A percentile compares a stretch with the other conserved stretches of the same genome.
Conservation (phyloP, 2,329 filamentous ascomycete genomes). For the Paecilomyces sp. region DNA sequence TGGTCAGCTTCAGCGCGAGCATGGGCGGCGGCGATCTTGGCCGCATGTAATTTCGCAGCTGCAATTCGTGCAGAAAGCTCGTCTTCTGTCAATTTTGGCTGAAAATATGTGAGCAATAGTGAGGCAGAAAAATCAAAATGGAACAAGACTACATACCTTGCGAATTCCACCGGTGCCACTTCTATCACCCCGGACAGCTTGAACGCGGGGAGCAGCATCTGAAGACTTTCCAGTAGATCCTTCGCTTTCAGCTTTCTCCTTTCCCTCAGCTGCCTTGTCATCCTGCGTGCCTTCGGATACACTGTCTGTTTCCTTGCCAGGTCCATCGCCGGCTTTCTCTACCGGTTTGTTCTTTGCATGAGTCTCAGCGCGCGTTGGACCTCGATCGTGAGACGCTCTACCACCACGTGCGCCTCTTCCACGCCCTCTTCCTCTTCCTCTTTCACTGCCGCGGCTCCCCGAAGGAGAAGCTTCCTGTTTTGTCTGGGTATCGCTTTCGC, state of each 20-base stretch:
- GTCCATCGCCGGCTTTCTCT: conserved; percentile 8
- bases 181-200: conserved; percentile 48
- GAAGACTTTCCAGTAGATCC: conserved; percentile 8
- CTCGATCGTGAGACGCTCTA: conserved; percentile 11
- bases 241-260: conserved; percentile 11
- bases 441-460: conserved; percentile 22
- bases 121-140: neutral
- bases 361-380: conserved; percentile 13
- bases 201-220: conserved; percentile 18
- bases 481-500: conserved; percentile 8
- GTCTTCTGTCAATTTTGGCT: conserved; percentile 58
- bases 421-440: conserved; percentile 22
- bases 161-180: conserved; percentile 47
- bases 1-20: conserved; percentile 61
- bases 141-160: conserved; percentile 27
- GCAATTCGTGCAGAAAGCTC: conserved; percentile 56
- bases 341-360: conserved; percentile 9
- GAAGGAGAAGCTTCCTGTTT: conserved; percentile 16
- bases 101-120: conserved; percentile 18
- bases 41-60: conserved; percentile 55
- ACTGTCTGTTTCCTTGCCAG: conserved; percentile 6
- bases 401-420: conserved; percentile 18
- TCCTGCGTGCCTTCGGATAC: conserved; percentile 11
- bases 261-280: conserved; percentile 10
- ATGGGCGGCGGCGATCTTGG: conserved; percentile 53